phyloP scores from a whole-genome alignment of 441 rosid genomes.

The Gossypium gossypioides region DNA sequence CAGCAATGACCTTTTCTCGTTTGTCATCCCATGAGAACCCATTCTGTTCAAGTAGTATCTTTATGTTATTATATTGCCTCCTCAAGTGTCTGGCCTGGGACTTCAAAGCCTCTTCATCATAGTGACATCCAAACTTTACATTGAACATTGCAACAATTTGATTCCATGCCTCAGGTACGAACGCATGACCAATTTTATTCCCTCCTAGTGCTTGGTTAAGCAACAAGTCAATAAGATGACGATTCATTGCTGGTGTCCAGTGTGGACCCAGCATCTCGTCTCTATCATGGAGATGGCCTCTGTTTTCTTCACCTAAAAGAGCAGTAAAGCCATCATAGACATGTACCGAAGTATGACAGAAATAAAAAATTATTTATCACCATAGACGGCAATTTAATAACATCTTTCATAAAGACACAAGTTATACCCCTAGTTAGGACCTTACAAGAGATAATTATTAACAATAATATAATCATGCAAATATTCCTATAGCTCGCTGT shows the following conservation, averaged over 20 bases:
- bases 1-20: slow-evolving; percentile 35
- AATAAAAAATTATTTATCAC: slow-evolving; percentile 9
- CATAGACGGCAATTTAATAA: background rate
- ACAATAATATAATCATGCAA: background rate
- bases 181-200: slow-evolving; percentile 32
- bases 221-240: slow-evolving; percentile 34
- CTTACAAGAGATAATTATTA: background rate
- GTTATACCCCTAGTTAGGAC: background rate
- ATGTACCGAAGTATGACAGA: slow-evolving; percentile 5
- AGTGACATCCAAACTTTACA: slow-evolving; percentile 21
- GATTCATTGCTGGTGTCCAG: slow-evolving; percentile 35
- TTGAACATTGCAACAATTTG: slow-evolving; percentile 25
- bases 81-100: slow-evolving; percentile 28
- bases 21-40: slow-evolving; percentile 46
- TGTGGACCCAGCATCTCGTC: slow-evolving; percentile 10
- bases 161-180: slow-evolving; percentile 33
- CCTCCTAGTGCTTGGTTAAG: slow-evolving; percentile 39
- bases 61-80: slow-evolving; percentile 28
- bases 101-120: slow-evolving; percentile 23
- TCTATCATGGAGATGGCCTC: slow-evolving; percentile 13
- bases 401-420: background rate
- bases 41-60: slow-evolving; percentile 32
- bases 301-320: slow-evolving; percentile 30
- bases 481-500: background rate
- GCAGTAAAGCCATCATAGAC: slow-evolving; percentile 1